Conservation (phyloP, 345 rosid species). For the Eucalyptus regnans region DNA sequence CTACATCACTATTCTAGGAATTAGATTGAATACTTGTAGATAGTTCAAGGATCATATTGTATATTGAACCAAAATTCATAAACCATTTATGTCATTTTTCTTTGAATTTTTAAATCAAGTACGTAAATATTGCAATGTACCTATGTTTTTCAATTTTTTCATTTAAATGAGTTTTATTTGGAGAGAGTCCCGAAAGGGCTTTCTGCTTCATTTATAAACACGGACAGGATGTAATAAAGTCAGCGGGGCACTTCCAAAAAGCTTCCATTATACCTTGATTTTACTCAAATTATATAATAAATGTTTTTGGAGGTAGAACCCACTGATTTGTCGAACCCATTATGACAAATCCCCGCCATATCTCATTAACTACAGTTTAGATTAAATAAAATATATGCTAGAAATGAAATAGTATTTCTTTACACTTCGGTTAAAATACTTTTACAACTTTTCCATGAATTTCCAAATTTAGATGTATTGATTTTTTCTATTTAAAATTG, state of each 20-base stretch:
- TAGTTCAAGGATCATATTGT: too few species aligned
- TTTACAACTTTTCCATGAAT: not conserved
- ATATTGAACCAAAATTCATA: too few species aligned
- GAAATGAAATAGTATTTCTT: not conserved
- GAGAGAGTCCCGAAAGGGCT: not conserved
- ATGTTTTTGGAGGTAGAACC: not conserved
- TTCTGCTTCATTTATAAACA: not conserved
- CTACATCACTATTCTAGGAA: not conserved
- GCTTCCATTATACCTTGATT: not conserved
- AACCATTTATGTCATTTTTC: too few species aligned
- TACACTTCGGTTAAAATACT: not conserved
- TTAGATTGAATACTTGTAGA: not conserved
- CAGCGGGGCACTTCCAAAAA: not conserved
- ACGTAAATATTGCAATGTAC: not conserved
- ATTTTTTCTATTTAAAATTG: not conserved
- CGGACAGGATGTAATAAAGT: not conserved
- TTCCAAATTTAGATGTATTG: not conserved
- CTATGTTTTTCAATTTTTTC: not conserved
- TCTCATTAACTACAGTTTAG: not conserved
- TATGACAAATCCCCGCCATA: not conserved
- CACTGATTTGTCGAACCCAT: not conserved
- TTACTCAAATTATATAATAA: not conserved
- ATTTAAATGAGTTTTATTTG: not conserved
- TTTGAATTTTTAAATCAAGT: not conserved
- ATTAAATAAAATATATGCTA: not conserved